Base-by-base conservation (phyloP, 2,329 filamentous ascomycete genomes). In the Aspergillus transmontanensis region DNA sequence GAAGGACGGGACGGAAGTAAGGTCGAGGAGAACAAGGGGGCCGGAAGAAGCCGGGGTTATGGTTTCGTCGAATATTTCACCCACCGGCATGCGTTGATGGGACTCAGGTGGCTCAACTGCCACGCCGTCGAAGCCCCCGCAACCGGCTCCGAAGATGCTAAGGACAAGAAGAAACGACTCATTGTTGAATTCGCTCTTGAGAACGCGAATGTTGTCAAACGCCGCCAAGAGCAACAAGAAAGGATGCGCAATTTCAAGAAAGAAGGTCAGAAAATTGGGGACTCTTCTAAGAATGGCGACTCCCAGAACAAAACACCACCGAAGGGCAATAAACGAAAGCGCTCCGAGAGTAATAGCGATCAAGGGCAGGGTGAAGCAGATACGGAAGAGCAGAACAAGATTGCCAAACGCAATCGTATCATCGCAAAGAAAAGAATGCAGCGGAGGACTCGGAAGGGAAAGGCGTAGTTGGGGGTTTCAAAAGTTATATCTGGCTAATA, bases 171-270 rank as follows among this genome's bases (percentile, higher is more conserved):
- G 76, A 94, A 95, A 79, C 86, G 95, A 14, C 81, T 99, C 58
- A 93, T 99, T 73, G 94, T 94, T 43, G 96, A 99, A 78, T 99
- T 99, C 76, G 93, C 95, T 23, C 97, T 99, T 76, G 95, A 99
- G 80, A 99, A 99, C 72, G 94, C 93, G 1, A 94, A 97, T 73
- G 95, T 99, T 1, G 90, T 99, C n/a, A 86, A 89, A 69, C 86
- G 95, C 67, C 86, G 96, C 30, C 78, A 76, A 61, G 77, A 74
- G 63, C 69, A 72, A 61, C 75, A 76, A 61, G 71, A 68, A 36
- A 73, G 67, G 63, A 65, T 68, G 60, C 72, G 67, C 58, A 72
- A 61, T 53, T 67, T 54, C 45, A 65, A 60, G 57, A 68, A 66
- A 34, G 63, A 53, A 30, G 55, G 48, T 36, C 59, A 57, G 50